These are phyloP conservation scores for Manihot esculenta DNA, from an alignment of 441 rosid species.

Conservation along the genomic window DNA sequence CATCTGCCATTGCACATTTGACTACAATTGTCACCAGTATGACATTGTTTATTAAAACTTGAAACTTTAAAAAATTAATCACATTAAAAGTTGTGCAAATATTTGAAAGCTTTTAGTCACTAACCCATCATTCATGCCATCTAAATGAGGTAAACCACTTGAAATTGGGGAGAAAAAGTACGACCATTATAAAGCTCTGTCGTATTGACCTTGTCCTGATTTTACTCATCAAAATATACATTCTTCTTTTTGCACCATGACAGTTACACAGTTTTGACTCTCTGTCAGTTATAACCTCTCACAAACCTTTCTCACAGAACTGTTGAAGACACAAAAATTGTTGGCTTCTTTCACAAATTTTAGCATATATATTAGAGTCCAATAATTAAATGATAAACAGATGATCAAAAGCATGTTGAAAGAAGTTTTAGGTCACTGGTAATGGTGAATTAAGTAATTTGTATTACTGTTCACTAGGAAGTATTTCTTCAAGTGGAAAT, in stretches of 20 bases:
- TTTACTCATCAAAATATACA: background rate
- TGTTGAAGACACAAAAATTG: background rate
- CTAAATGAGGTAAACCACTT: background rate
- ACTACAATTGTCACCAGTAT: too few species aligned
- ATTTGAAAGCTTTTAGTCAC: too few species aligned
- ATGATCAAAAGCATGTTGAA: conserved; percentile 3
- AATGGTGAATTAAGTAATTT: background rate
- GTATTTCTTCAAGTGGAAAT: background rate
- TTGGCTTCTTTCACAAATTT: background rate
- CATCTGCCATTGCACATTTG: too few species aligned
- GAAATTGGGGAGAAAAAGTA: background rate
- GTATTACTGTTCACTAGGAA: background rate
- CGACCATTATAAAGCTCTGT: background rate
- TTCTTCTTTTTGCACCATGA: background rate
- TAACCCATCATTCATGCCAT: background rate
- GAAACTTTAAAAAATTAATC: too few species aligned
- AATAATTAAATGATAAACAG: background rate
- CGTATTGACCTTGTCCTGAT: background rate
- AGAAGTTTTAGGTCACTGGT: background rate
- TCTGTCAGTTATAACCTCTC: background rate
- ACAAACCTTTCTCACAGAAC: background rate
- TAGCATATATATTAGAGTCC: background rate
- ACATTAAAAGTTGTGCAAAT: too few species aligned
- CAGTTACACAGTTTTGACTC: background rate
- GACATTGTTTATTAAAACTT: too few species aligned